Evolutionary conservation across 2,329 filamentous ascomycete genomes (phyloP), one percentile per base, ranked within the genome.

Genomic region (Aspergillus nomiae): DNA sequence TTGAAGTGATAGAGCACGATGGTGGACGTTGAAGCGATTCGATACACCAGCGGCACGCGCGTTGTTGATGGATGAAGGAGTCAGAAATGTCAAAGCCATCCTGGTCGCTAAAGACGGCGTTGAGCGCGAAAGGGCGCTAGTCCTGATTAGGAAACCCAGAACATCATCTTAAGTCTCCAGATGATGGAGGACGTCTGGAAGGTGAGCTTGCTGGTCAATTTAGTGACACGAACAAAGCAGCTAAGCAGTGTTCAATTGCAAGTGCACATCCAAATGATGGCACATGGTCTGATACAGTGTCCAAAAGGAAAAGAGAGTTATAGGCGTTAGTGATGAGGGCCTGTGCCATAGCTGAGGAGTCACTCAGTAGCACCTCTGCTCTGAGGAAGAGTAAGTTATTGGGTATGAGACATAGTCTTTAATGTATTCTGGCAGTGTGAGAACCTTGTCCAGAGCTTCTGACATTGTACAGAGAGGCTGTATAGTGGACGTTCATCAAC

Each of bases 31-130:
- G 63, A 69, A 64, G 63, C 63, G 70, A 73, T 74, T 69, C 56
- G 67, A 69, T 69, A 65, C 60, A 69, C 61, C 64, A 62, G 56
- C 70, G 67, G 67, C 65, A 73, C 71, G 73, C 76, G 76, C 72
- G 76, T 78, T 78, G 76, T 78, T 78, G 77, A 78, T 78, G 77
- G 76, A 74, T 76, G 75, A 74, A 77, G 75, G 75, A 77, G 74
- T 74, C 65, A 76, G 75, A 76, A 77, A 76, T 76, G 75, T 73
- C 68, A 67, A 71, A 73, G 69, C 67, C 73, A 71, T 74, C 69
- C 67, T 70, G 67, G 72, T 75, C 74, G 74, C 74, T 77, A 76
- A 76, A 74, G 73, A 73, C 68, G 71, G 66, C 63, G 68, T 71
- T 58, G 65, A 69, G 57, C 63, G 67, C 67, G 63, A 60, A 67